Evolutionary conservation across 129 eudicot species (phyloP).

Genomic region (Ambrosia artemisiifolia): DNA sequence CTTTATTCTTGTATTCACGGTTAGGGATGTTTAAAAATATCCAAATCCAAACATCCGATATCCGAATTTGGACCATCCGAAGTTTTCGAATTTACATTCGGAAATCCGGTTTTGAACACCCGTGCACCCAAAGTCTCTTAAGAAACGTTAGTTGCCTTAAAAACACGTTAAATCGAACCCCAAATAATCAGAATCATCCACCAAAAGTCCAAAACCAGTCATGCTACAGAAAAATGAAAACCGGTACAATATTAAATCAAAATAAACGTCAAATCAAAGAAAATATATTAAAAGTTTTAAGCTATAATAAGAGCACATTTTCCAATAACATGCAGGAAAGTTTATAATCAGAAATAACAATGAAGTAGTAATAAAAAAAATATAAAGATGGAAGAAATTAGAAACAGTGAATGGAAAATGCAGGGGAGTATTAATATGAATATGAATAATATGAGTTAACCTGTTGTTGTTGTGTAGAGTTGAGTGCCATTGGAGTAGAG

Average conservation of each 20-base stretch:
- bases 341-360: no score
- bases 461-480: conserved; percentile 17
- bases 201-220: background rate
- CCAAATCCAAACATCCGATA: no score
- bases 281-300: background rate
- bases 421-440: no score
- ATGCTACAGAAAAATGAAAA: background rate
- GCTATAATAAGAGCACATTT: background rate
- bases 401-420: background rate
- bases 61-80: no score
- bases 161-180: background rate
- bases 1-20: no score
- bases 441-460: conserved; percentile 10
- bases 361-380: no score
- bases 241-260: background rate
- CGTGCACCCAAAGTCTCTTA: no score
- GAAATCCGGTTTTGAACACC: no score
- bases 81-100: no score
- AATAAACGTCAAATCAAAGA: background rate
- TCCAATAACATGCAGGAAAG: background rate
- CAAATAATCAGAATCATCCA: background rate
- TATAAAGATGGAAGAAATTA: no score
- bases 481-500: conserved; percentile 7
- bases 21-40: no score
- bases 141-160: background rate